Conservation (phyloP, 345 rosid species). For the Syzygium jambos region DNA sequence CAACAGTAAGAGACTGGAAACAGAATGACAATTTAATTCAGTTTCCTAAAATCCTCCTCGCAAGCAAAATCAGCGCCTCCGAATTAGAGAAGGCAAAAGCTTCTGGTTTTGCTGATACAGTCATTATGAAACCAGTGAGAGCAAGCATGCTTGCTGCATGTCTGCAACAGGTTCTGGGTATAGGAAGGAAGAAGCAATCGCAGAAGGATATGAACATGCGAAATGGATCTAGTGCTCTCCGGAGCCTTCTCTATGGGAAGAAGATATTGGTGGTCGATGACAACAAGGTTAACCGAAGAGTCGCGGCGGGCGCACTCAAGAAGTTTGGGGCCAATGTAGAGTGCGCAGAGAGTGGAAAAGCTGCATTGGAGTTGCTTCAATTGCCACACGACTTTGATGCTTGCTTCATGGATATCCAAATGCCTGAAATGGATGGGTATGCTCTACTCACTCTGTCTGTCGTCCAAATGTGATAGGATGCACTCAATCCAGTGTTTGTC, state of each 20-base stretch:
- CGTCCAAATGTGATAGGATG: not conserved
- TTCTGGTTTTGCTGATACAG: conserved; percentile 85
- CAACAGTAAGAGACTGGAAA: conserved; percentile 26
- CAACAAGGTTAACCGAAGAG: conserved; percentile 80
- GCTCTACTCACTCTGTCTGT: not conserved
- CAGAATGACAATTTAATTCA: conserved; percentile 39
- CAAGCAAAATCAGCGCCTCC: conserved; percentile 53
- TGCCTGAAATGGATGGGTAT: conserved; percentile 99
- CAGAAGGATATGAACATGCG: conserved; percentile 22
- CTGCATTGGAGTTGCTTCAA: conserved; percentile 66
- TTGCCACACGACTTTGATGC: conserved; percentile 83
- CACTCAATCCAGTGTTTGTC: not conserved
- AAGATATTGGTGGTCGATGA: conserved; percentile 93
- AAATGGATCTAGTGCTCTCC: conserved; percentile 37
- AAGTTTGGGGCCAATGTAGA: conserved; percentile 89
- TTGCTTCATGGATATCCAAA: conserved; percentile 98
- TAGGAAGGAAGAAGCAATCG: conserved; percentile 48
- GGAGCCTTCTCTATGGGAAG: conserved; percentile 61
- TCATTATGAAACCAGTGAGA: conserved; percentile 87
- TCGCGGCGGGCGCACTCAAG: conserved; percentile 91
- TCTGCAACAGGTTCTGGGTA: conserved; percentile 71
- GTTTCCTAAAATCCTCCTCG: conserved; percentile 66
- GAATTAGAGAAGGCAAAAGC: conserved; percentile 71
- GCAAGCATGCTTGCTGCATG: conserved; percentile 97
- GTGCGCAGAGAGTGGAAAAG: conserved; percentile 81